These are phyloP conservation scores for Blastobotrys mokoenaii DNA, from an alignment of 805 yeast genomes.

Conservation along the genomic window DNA sequence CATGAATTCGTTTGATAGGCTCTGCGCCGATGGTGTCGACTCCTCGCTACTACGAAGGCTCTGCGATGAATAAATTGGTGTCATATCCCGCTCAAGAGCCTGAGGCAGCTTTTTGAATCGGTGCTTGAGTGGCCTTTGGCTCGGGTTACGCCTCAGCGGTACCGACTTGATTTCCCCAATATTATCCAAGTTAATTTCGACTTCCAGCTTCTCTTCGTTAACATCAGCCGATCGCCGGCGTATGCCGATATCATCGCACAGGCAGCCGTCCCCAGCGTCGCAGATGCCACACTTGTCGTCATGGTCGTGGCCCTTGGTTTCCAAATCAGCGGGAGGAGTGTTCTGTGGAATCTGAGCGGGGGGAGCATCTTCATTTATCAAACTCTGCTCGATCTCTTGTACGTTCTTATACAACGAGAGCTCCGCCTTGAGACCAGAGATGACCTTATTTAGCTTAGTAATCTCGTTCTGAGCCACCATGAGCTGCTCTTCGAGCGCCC, in stretches of 20 bases:
- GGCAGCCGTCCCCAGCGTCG: conserved; percentile 25
- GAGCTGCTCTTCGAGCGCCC: conserved; percentile 3
- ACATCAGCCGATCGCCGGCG: conserved; percentile 25
- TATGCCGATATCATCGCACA: conserved; percentile 28
- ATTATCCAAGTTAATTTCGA: conserved; percentile 22
- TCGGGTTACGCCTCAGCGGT: conserved; percentile 33
- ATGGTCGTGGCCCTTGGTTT: conserved; percentile 1
- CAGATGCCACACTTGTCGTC: conserved; percentile 26
- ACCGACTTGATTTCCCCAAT: conserved; percentile 64
- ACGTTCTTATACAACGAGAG: neutral
- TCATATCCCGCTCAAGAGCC: conserved; percentile 7
- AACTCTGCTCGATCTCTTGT: no score
- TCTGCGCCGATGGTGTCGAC: neutral
- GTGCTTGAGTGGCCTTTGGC: conserved; percentile 3
- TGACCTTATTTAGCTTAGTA: conserved; percentile 23
- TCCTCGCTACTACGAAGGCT: neutral
- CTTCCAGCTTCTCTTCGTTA: conserved; percentile 11
- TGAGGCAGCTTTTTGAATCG: conserved; percentile 13
- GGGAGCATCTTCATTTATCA: neutral
- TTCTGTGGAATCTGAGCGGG: neutral
- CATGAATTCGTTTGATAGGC: neutral
- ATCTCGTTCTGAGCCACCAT: conserved; percentile 16
- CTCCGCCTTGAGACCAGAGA: conserved; percentile 19
- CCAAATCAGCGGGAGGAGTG: neutral
- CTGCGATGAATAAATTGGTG: conserved; percentile 6